These are phyloP conservation scores for Diddensiella transvaalensis DNA, from an alignment of 805 yeast species.

Conservation along the genomic window DNA sequence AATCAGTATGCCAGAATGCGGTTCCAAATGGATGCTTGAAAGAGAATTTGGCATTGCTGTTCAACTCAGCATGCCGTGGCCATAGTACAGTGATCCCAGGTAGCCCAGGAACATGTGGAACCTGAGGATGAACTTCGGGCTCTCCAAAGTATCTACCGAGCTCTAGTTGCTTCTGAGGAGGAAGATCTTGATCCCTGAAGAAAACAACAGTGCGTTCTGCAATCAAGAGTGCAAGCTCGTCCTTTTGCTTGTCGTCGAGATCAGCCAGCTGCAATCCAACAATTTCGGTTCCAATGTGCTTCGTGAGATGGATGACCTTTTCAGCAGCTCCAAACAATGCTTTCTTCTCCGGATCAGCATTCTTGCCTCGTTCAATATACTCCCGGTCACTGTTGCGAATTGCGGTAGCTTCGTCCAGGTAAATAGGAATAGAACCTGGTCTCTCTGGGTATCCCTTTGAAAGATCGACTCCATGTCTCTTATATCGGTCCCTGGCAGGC, in stretches of 20 bases:
- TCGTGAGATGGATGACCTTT: slow-evolving; percentile 42
- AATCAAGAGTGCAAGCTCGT: slow-evolving; percentile 46
- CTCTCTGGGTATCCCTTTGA: slow-evolving; percentile 39
- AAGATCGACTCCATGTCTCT: slow-evolving; percentile 36
- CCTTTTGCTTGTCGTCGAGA: slow-evolving; percentile 42
- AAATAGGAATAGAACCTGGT: slow-evolving; percentile 38
- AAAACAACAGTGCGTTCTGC: slow-evolving; percentile 53
- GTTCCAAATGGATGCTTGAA: slow-evolving; percentile 28
- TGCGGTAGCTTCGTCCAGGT: slow-evolving; percentile 38
- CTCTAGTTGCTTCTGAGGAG: slow-evolving; percentile 41
- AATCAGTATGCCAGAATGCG: slow-evolving; percentile 50
- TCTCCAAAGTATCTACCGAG: slow-evolving; percentile 47
- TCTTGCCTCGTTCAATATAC: slow-evolving; percentile 37
- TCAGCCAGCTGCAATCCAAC: slow-evolving; percentile 46
- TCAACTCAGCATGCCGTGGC: slow-evolving; percentile 35
- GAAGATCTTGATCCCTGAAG: slow-evolving; percentile 46
- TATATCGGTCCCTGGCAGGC: slow-evolving; percentile 32
- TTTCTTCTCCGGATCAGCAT: slow-evolving; percentile 39
- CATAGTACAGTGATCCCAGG: slow-evolving; percentile 21
- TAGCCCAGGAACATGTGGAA: slow-evolving; percentile 36
- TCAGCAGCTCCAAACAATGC: slow-evolving; percentile 41
- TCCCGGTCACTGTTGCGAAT: slow-evolving; percentile 35
- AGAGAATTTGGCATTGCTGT: slow-evolving; percentile 20
- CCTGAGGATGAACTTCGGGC: slow-evolving; percentile 34
- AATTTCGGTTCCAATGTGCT: slow-evolving; percentile 50